phyloP scores from a whole-genome alignment of 768 basidiomycete species.

The Leccinum olivaceopallidum region DNA sequence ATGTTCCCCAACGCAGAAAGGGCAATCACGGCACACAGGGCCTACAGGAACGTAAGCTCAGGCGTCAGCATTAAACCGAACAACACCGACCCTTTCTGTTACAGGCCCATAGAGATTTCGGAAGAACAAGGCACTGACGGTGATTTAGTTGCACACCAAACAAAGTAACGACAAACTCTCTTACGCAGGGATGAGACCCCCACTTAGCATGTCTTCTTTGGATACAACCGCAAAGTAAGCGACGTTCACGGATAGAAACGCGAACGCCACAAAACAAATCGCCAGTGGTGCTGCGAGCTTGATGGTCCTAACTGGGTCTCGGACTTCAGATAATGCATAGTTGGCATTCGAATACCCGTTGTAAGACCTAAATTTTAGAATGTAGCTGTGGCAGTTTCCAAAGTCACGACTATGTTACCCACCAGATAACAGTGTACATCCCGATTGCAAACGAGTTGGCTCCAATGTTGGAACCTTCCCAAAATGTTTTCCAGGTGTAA shows the following conservation, averaged over 20 bases:
- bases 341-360: constrained; percentile 76
- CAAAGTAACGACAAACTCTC: constrained; percentile 20
- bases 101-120: constrained; percentile 66
- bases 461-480: constrained; percentile 59
- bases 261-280: constrained; percentile 54
- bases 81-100: constrained; percentile 53
- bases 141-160: neutral
- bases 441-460: constrained; percentile 63
- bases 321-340: constrained; percentile 70
- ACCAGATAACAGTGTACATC: constrained; percentile 75
- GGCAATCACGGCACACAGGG: constrained; percentile 60
- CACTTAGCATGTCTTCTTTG: constrained; percentile 65
- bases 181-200: constrained; percentile 68
- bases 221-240: constrained; percentile 77
- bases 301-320: constrained; percentile 69
- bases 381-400: neutral
- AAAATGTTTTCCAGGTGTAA: constrained; percentile 58
- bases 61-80: neutral
- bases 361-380: constrained; percentile 56
- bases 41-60: constrained; percentile 35
- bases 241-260: constrained; percentile 67
- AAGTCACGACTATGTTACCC: neutral
- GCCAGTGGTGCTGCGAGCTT: constrained; percentile 70
- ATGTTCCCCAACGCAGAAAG: constrained; percentile 67
- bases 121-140: constrained; percentile 64